These are phyloP conservation scores for Endoconidiophora polonica DNA, from an alignment of 2,329 filamentous ascomycete genomes.

Conservation along the genomic window DNA sequence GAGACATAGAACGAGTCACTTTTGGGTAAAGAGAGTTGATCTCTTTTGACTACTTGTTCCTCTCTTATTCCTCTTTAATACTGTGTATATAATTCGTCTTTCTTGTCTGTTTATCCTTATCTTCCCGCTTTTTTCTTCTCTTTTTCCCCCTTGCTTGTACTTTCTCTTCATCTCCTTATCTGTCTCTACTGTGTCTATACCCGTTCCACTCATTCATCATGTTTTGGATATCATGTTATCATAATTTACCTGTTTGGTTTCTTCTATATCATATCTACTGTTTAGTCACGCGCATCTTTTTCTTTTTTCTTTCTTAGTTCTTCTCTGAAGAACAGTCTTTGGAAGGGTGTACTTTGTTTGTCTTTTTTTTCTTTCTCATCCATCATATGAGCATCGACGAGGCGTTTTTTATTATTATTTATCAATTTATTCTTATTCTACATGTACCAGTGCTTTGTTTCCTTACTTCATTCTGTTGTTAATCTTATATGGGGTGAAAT, in stretches of 20 bases:
- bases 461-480: no score
- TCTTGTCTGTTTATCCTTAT: conserved; percentile 8
- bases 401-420: no score
- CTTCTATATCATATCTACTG: neutral
- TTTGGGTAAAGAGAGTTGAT: neutral
- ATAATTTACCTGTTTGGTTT: conserved; percentile 1
- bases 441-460: no score
- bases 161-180: no score
- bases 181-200: conserved; percentile 9
- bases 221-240: neutral
- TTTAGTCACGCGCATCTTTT: conserved; percentile 1
- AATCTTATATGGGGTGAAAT: no score
- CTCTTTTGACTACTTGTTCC: neutral
- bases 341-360: conserved; percentile 1
- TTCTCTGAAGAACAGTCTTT: neutral
- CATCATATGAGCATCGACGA: neutral
- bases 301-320: neutral
- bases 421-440: no score
- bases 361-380: neutral
- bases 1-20: neutral
- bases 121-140: neutral
- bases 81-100: conserved; percentile 1
- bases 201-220: conserved; percentile 3
- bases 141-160: neutral
- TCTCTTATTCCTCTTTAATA: conserved; percentile 1